Evolutionary conservation across 2,329 filamentous ascomycete species (phyloP).

Genomic region (Cytospora piceae): DNA sequence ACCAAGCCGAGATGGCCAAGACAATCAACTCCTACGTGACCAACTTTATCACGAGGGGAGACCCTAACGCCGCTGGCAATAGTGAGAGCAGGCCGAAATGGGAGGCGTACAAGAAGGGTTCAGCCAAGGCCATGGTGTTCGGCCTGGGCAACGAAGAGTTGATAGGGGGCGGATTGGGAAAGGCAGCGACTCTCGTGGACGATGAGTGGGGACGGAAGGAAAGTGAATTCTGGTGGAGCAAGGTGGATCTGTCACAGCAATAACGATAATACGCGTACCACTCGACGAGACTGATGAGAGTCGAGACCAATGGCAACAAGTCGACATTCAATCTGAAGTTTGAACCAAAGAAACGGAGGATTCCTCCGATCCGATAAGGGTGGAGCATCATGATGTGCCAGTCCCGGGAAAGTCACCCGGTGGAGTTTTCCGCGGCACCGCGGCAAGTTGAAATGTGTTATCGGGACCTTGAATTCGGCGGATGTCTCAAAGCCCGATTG

Average conservation of each 20-base stretch:
- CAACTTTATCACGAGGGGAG: conserved; percentile 51
- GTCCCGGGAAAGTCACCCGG: conserved; percentile 1
- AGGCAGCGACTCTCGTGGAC: conserved; percentile 42
- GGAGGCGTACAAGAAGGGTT: conserved; percentile 38
- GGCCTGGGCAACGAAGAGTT: conserved; percentile 52
- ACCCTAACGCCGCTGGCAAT: conserved; percentile 45
- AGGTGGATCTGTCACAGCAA: conserved; percentile 44
- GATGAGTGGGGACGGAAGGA: conserved; percentile 49
- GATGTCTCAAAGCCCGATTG: neutral
- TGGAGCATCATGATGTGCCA: conserved; percentile 3
- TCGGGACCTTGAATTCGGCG: neutral
- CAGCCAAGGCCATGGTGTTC: conserved; percentile 46
- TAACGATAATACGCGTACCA: conserved; percentile 12
- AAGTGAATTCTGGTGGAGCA: conserved; percentile 53
- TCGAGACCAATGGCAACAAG: neutral
- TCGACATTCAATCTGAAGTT: no score
- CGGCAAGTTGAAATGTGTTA: conserved; percentile 1
- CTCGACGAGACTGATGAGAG: no score
- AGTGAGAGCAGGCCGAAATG: conserved; percentile 41
- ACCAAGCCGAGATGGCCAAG: conserved; percentile 47
- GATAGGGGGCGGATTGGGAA: conserved; percentile 45
- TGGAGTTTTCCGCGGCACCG: conserved; percentile 1
- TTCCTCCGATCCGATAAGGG: conserved; percentile 14
- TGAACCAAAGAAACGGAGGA: conserved; percentile 1
- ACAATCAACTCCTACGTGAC: conserved; percentile 51